These are phyloP conservation scores for Petunia hybrid DNA, from an alignment of 305 asterid species.

Conservation along the genomic window DNA sequence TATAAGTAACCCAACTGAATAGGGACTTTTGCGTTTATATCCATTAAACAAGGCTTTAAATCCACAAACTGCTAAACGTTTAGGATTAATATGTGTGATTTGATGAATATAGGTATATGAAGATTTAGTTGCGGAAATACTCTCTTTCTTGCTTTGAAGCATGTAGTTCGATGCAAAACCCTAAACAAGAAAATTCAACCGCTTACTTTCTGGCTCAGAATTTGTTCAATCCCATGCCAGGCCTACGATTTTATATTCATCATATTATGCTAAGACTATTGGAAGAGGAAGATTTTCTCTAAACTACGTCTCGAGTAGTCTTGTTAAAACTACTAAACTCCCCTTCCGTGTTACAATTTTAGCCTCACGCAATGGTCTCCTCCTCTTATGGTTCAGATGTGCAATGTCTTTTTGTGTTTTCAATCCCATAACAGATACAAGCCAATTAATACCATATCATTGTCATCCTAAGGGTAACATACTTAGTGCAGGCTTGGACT, in stretches of 20 bases:
- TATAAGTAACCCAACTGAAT: too few species aligned
- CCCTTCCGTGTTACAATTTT: not conserved
- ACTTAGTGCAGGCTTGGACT: not conserved
- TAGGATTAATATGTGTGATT: too few species aligned
- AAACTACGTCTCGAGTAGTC: not conserved
- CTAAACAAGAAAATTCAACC: not conserved
- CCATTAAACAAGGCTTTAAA: too few species aligned
- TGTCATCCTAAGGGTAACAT: not conserved
- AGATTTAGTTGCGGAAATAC: not conserved
- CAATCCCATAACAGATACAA: not conserved
- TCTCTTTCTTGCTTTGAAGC: not conserved
- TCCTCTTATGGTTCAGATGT: not conserved
- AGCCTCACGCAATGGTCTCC: not conserved
- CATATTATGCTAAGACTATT: not conserved
- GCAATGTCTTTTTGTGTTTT: not conserved
- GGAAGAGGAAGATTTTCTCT: not conserved
- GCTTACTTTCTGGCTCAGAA: not conserved
- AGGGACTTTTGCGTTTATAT: too few species aligned
- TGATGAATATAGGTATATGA: not conserved
- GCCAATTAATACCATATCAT: not conserved
- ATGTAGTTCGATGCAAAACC: not conserved
- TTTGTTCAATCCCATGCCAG: not conserved
- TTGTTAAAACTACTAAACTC: not conserved
- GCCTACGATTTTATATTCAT: not conserved
- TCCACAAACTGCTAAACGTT: too few species aligned